Evolutionary conservation across 306 rosid species (phyloP).

Genomic region (Mucuna pruriens): DNA sequence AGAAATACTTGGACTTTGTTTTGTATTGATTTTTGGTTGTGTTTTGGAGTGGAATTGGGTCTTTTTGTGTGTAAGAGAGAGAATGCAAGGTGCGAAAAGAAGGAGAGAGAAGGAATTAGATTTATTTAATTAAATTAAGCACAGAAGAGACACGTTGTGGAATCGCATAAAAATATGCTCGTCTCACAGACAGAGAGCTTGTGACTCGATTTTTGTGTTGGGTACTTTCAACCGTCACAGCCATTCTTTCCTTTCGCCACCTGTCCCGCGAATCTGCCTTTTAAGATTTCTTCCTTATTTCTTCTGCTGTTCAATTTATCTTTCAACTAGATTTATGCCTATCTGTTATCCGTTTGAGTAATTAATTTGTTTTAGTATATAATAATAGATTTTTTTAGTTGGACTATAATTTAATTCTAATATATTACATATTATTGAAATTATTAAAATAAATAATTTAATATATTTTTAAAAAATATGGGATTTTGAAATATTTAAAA

Average conservation of each 20-base stretch:
- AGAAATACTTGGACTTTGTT: constrained; percentile 28
- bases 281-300: neutral
- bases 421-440: no score
- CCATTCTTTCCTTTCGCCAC: constrained; percentile 34
- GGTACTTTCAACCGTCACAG: constrained; percentile 36
- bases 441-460: no score
- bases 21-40: constrained; percentile 8
- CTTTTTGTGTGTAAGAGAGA: neutral
- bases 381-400: no score
- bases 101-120: neutral
- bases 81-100: neutral
- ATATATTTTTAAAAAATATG: no score
- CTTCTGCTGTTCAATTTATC: no score
- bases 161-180: constrained; percentile 10
- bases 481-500: no score
- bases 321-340: no score
- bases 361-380: no score
- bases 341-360: no score
- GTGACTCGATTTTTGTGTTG: constrained; percentile 19
- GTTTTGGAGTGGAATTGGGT: constrained; percentile 33
- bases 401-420: no score
- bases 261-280: constrained; percentile 1
- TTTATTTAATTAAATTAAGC: neutral
- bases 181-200: neutral
- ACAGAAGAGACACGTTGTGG: constrained; percentile 42